Conservation (phyloP, 2,329 filamentous ascomycete genomes). For the Calcarisporium arbuscula region DNA sequence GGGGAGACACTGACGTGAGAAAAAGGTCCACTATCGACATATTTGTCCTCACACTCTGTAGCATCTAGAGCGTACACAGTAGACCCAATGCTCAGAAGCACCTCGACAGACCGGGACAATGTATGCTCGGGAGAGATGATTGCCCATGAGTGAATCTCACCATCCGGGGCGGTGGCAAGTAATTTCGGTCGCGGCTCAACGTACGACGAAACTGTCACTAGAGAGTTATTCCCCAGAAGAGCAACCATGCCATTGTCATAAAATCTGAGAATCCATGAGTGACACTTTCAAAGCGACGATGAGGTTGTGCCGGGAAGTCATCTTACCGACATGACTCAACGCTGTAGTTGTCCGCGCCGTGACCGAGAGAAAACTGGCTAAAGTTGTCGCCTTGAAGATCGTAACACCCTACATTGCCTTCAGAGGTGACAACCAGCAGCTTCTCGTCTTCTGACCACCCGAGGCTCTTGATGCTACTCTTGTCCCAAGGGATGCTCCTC, state of each 20-base stretch:
- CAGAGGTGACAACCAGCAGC: conserved; percentile 78
- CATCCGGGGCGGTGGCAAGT: conserved; percentile 69
- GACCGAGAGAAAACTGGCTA: conserved; percentile 84
- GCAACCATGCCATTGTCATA: conserved; percentile 92
- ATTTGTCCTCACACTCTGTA: conserved; percentile 82
- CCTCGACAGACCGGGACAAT: conserved; percentile 87
- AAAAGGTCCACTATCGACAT: conserved; percentile 88
- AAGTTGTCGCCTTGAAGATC: conserved; percentile 95
- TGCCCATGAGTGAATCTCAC: conserved; percentile 79
- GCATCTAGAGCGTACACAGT: conserved; percentile 86
- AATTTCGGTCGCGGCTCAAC: conserved; percentile 82
- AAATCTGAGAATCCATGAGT: conserved; percentile 43
- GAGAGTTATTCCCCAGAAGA: conserved; percentile 77
- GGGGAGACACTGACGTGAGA: conserved; percentile 86
- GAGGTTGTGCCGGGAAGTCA: neutral
- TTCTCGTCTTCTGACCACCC: conserved; percentile 97
- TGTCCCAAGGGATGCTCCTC: conserved; percentile 83
- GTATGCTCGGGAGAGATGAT: conserved; percentile 84
- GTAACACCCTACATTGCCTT: conserved; percentile 86
- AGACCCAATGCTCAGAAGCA: conserved; percentile 74
- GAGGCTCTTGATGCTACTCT: conserved; percentile 76
- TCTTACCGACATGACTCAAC: conserved; percentile 70
- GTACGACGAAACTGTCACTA: conserved; percentile 84
- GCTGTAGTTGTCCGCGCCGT: conserved; percentile 81
- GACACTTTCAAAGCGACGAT: neutral